Evolutionary conservation across 2,329 filamentous ascomycete species (phyloP), one percentile per base, ranked within the genome.

Genomic region (Gaeumannomyces tritici): DNA sequence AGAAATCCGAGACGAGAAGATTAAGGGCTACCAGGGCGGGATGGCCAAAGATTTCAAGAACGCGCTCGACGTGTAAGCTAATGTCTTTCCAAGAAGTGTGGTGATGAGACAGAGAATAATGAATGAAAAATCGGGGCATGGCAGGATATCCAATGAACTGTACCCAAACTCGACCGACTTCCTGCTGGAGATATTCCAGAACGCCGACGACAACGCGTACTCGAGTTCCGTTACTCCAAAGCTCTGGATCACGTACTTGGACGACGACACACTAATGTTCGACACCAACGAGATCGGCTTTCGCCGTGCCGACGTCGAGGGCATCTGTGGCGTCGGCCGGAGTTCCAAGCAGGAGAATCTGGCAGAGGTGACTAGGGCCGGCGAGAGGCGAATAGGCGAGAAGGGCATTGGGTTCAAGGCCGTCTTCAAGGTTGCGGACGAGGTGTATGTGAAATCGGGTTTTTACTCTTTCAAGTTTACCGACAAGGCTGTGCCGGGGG

Each of bases 401-500:
- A 80, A 81, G 62, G 78, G 79, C 9, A 79, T 81, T 18, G 79
- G 79, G 0, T 81, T 81, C 70, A 81, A 81, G 63, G 79, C 78
- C 0, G 77, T 79, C 1, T 82, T 81, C 64, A 79, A 73, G 66
- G 78, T 73, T 0, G 77, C 78, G 0, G 0, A 73, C 69, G 64
- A 74, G 72, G 78, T 77, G 4, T 73, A 73, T 35, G 77, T 82
- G n/a, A 72, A 74, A 26, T 81, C 78, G 1, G 74, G 75, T 0
- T 24, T 63, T 24, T 78, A 75, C 63, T 75, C 74, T 0, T 83
- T 82, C 68, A 73, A 70, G 6, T 79, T 82, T 64, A 68, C 55
- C 0, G 33, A 55, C 75, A 78, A 57, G 65, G 66, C 1, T 66
- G 66, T 6, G 75, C 73, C 0, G 12, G 33, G 15, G 3, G 33